Base-by-base conservation (phyloP, 192 early-diverging fungal species). In the Backusella tuberculispora region DNA sequence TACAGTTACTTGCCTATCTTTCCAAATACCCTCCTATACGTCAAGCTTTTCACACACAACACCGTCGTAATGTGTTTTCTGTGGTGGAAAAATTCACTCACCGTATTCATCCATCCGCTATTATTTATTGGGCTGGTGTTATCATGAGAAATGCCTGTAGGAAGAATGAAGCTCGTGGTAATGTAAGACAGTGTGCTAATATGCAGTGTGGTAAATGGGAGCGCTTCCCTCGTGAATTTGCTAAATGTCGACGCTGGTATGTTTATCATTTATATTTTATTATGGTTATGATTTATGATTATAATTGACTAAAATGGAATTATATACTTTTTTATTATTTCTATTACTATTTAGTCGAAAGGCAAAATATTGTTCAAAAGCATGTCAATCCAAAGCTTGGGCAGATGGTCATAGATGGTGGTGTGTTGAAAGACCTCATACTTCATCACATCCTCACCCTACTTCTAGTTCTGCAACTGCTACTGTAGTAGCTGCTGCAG, bases 11-110 rank as follows among this genome's bases (percentile, higher is more conserved):
- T 12, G 94, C 94, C 40, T 95, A 95, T 73, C 88, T 98, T 10
- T 93, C 90, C 66, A 98, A 98, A 80, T 96, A 96, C 79, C 91
- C 93, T 26, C 86, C 91, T 7, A 85, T 96, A 70, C 90, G 97
- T n/a, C 86, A 81, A 5, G 77, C 85, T 5, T 86, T 89, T 53
- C 86, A 87, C 56, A 83, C 81, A 13, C 78, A 83, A 13, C 71
- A 83, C 40, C 83, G 77, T 45, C 81, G 81, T 21, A 91, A 94
- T 64, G 90, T 94, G n/a, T 93, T 94, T 83, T 87, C 90, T 5
- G 83, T 92, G 15, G 93, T 94, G 4, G 92, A 94, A 76, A 85
- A 89, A 74, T 94, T 92, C 46, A 92, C 92, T 10, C 85, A 86
- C 76, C 79, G 92, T 74, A 72, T 91, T 73, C 88, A 92, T 60